Conservation (phyloP, 805 yeast genomes). For the Saccharomycopsis capsularis region DNA sequence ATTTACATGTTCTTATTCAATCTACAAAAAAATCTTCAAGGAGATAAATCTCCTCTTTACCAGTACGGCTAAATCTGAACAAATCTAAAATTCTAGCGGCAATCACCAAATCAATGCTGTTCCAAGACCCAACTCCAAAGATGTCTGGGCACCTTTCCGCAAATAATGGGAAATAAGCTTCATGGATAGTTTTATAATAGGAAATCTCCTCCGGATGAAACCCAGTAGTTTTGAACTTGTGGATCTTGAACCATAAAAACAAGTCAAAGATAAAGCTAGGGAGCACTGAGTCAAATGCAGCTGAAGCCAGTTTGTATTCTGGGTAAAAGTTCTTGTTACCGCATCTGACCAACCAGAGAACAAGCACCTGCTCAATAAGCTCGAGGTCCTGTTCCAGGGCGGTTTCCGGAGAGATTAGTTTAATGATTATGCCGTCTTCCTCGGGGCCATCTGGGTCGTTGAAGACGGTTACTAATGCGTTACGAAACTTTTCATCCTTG, state of each 20-base stretch:
- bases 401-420: background rate
- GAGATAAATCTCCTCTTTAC: constrained; percentile 11
- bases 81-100: constrained; percentile 8
- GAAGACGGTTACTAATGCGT: background rate
- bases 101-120: constrained; percentile 4
- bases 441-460: no score
- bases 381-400: constrained; percentile 43
- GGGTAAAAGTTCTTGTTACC: constrained; percentile 32
- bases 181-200: background rate
- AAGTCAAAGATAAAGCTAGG: constrained; percentile 11
- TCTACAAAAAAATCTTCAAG: background rate
- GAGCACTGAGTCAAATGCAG: constrained; percentile 9
- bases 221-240: constrained; percentile 2
- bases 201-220: background rate
- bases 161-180: background rate
- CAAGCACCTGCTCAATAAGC: constrained; percentile 44
- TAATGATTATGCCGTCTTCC: constrained; percentile 2
- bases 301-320: constrained; percentile 3
- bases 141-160: constrained; percentile 1
- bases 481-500: constrained; percentile 41
- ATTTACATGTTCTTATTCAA: no score
- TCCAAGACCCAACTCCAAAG: constrained; percentile 10
- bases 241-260: constrained; percentile 12
- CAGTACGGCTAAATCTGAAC: constrained; percentile 6
- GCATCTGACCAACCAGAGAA: constrained; percentile 58